Conservation (phyloP, 768 basidiomycete species). For the Pulveroboletus ravenelii region DNA sequence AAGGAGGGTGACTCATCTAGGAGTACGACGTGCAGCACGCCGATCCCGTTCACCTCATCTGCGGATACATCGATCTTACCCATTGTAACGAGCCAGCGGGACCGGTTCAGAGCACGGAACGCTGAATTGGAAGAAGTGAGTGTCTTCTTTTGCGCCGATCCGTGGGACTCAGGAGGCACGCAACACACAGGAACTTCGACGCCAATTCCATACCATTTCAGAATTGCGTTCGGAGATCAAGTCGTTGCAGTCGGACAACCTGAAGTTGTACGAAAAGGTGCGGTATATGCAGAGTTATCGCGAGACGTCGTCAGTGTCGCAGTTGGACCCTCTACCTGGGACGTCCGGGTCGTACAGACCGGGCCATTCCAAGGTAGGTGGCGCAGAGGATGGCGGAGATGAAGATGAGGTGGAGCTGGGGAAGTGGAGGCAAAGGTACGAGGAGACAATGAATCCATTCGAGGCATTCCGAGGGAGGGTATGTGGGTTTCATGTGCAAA, state of each 20-base stretch:
- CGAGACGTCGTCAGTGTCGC: slow-evolving; percentile 62
- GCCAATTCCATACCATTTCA: slow-evolving; percentile 91
- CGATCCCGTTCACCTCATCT: slow-evolving; percentile 66
- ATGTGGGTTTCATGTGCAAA: slow-evolving; percentile 30
- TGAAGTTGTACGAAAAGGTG: slow-evolving; percentile 98
- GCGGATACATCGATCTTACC: slow-evolving; percentile 96
- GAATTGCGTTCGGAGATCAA: slow-evolving; percentile 93
- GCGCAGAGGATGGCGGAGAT: slow-evolving; percentile 27
- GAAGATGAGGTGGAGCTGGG: slow-evolving; percentile 64
- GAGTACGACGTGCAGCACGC: slow-evolving; percentile 44
- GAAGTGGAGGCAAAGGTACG: slow-evolving; percentile 87
- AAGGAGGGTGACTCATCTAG: slow-evolving; percentile 19
- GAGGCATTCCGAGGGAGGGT: slow-evolving; percentile 95
- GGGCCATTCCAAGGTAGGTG: slow-evolving; percentile 2
- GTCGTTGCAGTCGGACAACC: slow-evolving; percentile 87
- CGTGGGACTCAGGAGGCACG: background rate
- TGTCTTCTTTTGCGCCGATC: background rate
- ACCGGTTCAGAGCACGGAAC: slow-evolving; percentile 96
- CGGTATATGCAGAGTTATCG: slow-evolving; percentile 97
- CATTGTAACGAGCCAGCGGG: slow-evolving; percentile 95
- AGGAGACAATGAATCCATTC: slow-evolving; percentile 97
- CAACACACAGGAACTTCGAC: slow-evolving; percentile 73
- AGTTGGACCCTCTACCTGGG: slow-evolving; percentile 64
- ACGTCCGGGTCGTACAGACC: slow-evolving; percentile 15
- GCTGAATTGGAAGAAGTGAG: slow-evolving; percentile 91